These are phyloP conservation scores for Diaporthe australafricana DNA, from an alignment of 2,329 filamentous ascomycete genomes.

Conservation along the genomic window DNA sequence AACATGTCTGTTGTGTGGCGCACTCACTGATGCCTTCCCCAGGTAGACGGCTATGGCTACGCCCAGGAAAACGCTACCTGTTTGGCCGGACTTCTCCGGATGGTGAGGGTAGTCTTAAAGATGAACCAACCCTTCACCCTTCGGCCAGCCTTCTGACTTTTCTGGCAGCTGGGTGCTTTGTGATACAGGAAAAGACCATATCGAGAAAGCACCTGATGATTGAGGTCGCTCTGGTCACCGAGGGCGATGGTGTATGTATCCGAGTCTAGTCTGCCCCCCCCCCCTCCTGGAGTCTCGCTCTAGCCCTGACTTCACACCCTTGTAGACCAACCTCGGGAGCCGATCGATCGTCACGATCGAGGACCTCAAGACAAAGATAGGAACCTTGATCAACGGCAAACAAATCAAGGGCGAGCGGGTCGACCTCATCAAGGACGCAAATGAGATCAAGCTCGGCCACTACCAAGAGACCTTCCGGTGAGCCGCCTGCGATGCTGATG, in stretches of 20 bases:
- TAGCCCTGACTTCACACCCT: neutral
- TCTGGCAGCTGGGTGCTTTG: conserved; percentile 69
- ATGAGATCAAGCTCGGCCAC: conserved; percentile 78
- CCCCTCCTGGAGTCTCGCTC: conserved; percentile 19
- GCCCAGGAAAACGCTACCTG: conserved; percentile 85
- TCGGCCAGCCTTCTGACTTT: neutral
- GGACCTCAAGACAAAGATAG: conserved; percentile 86
- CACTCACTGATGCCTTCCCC: conserved; percentile 30
- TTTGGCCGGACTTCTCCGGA: conserved; percentile 83
- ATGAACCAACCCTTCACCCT: conserved; percentile 30
- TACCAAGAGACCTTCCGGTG: conserved; percentile 74
- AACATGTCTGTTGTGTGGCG: neutral
- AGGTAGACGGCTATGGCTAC: conserved; percentile 84
- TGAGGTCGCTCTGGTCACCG: conserved; percentile 72
- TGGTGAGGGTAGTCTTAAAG: conserved; percentile 53
- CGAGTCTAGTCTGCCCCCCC: neutral
- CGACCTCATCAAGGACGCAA: conserved; percentile 66
- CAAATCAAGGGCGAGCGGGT: conserved; percentile 73
- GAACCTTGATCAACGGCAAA: conserved; percentile 81
- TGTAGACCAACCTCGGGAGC: conserved; percentile 69
- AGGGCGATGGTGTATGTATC: conserved; percentile 74
- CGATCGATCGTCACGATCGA: conserved; percentile 79
- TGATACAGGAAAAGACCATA: conserved; percentile 83
- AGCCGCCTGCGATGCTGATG: conserved; percentile 12
- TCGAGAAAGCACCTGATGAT: conserved; percentile 91